phyloP scores from a whole-genome alignment of 495 filamentous ascomycete genomes.

The Aspergillus nanangensis region DNA sequence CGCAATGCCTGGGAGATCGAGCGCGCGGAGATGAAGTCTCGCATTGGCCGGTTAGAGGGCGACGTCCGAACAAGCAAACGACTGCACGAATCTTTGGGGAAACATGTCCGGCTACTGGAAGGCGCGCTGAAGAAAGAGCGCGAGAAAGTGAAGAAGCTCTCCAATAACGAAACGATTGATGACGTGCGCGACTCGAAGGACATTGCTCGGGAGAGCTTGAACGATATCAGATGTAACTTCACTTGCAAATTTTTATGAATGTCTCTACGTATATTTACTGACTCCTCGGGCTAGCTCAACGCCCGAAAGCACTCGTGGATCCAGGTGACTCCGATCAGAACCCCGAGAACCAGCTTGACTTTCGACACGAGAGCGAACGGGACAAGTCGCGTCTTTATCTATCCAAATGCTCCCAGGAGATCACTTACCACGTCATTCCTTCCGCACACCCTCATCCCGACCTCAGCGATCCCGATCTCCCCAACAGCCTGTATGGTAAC shows the following conservation, averaged over 20 bases:
- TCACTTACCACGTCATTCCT: slow-evolving; percentile 52
- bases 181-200: slow-evolving; percentile 40
- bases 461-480: slow-evolving; percentile 41
- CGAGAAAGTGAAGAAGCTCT: slow-evolving; percentile 44
- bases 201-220: slow-evolving; percentile 38
- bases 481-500: slow-evolving; percentile 41
- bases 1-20: slow-evolving; percentile 99
- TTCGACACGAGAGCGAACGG: slow-evolving; percentile 50
- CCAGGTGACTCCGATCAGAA: slow-evolving; percentile 37
- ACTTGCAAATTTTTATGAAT: neutral
- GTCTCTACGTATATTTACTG: neutral
- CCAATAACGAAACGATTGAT: slow-evolving; percentile 45
- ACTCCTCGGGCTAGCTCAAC: slow-evolving; percentile 40
- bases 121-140: slow-evolving; percentile 77
- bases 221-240: slow-evolving; percentile 33
- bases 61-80: slow-evolving; percentile 79
- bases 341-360: slow-evolving; percentile 54
- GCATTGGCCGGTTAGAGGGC: slow-evolving; percentile 93
- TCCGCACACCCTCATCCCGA: slow-evolving; percentile 44
- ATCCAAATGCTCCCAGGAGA: slow-evolving; percentile 52
- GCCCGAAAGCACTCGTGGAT: slow-evolving; percentile 32
- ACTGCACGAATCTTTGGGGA: slow-evolving; percentile 78
- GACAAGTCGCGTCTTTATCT: slow-evolving; percentile 48
- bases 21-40: slow-evolving; percentile 96
- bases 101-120: slow-evolving; percentile 88